phyloP scores from a whole-genome alignment of 331 rosid species.

The Quercus lobata region DNA sequence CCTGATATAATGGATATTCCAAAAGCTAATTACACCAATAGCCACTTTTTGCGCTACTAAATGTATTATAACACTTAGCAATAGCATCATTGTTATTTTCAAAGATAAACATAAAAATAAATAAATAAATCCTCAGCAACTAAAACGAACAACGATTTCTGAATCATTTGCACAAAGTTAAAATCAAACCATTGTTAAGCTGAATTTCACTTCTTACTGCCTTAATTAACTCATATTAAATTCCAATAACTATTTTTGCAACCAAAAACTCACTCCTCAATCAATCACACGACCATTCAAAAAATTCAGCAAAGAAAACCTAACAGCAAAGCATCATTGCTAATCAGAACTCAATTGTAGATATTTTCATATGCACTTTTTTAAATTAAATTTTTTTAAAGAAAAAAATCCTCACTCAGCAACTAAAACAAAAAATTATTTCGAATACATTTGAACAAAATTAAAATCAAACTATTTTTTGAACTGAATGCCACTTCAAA shows the following conservation, averaged over 20 bases:
- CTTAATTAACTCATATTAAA: neutral
- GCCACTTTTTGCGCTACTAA: neutral
- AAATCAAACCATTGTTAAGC: neutral
- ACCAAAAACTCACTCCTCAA: conserved; percentile 5
- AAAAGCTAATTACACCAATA: neutral
- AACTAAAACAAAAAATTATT: neutral
- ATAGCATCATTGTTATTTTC: neutral
- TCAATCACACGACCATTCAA: neutral
- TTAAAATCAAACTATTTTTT: neutral
- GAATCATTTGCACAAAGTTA: neutral
- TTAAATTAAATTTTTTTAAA: neutral
- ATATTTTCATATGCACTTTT: neutral
- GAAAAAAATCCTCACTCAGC: no score
- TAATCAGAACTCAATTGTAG: neutral
- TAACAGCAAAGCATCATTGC: neutral
- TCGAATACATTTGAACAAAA: neutral
- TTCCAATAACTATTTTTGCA: neutral
- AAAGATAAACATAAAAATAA: neutral
- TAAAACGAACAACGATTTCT: neutral
- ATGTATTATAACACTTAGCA: neutral
- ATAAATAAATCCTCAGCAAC: neutral
- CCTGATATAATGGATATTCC: neutral
- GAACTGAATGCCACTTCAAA: neutral
- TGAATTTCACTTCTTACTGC: neutral
- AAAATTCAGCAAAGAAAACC: conserved; percentile 3